Evolutionary conservation across 257 asterid species (phyloP), one percentile per base, ranked within the genome.

Genomic region (Galeopsis tetrahit): DNA sequence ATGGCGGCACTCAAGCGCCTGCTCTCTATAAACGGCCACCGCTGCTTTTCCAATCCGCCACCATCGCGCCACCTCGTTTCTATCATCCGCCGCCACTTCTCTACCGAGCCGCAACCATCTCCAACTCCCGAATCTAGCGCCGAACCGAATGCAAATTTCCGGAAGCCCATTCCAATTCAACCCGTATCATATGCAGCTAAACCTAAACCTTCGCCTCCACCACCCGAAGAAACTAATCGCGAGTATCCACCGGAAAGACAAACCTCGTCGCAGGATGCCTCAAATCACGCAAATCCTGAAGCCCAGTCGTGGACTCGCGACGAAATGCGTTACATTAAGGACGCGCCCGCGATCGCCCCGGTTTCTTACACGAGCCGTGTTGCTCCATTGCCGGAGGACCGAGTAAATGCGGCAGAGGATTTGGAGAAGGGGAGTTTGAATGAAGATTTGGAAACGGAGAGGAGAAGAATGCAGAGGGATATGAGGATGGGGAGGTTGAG

Each of bases 371-470:
- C 94, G 1, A 35, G 71, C 7, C 81, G 97, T n/a, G 96, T 92
- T 21, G 99, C 99, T 11, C 98, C 97, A 0, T 82, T 94, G 75
- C 99, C 99, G 6, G 96, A 90, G 82, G 95, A 94, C 78, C 80
- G 84, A 53, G 58, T 3, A 17, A 71, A 52, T 55, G 81, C 13
- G 57, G 77, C 69, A 14, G 84, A 75, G 62, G 88, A 67, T 11
- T 11, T 5, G 70, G 81, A 33, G 72, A 65, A 44, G 74, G 83
- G 33, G 63, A 82, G 9, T 48, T 36, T 71, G 56, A 64, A 73
- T 68, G 91, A 63, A 66, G 97, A 85, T 76, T 46, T 88, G 71
- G 92, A 84, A 69, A 77, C 75, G 65, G 97, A 92, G 85, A 82
- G 90, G 81, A 81, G 82, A 75, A 82, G 81, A 72, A 87, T 91